phyloP scores from a whole-genome alignment of 257 asterid species.

The Solanum tarapatanum region DNA sequence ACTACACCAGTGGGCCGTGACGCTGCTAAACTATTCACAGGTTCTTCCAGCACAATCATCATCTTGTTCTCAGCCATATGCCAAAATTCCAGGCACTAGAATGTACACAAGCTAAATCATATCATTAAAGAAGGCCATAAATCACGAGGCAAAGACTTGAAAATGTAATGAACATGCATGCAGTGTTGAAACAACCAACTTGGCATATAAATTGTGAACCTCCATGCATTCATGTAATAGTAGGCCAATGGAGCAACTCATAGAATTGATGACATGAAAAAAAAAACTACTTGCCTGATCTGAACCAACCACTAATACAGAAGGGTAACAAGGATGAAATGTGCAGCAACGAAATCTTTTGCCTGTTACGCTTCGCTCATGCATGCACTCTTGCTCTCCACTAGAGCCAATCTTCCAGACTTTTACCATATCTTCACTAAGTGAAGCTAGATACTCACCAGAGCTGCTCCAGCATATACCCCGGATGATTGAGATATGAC shows the following conservation, averaged over 20 bases:
- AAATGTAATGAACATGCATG: neutral
- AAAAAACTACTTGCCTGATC: conserved; percentile 11
- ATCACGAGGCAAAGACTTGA: neutral
- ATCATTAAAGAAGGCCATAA: neutral
- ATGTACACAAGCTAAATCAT: neutral
- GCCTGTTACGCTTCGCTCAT: conserved; percentile 15
- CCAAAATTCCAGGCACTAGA: conserved; percentile 35
- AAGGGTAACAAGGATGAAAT: conserved; percentile 22
- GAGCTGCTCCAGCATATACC: conserved; percentile 28
- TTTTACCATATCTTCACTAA: conserved; percentile 24
- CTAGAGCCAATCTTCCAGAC: conserved; percentile 28
- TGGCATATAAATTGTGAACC: neutral
- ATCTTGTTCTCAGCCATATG: conserved; percentile 23
- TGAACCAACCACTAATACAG: conserved; percentile 14
- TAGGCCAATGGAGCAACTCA: neutral
- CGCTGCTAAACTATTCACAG: conserved; percentile 11
- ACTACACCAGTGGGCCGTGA: conserved; percentile 9
- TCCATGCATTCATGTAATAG: neutral
- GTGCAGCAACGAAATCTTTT: conserved; percentile 19
- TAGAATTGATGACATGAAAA: neutral
- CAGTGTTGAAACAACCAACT: neutral
- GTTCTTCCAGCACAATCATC: conserved; percentile 8
- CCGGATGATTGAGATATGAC: conserved; percentile 10
- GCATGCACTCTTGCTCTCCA: conserved; percentile 12
- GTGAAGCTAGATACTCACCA: conserved; percentile 24